phyloP scores from a whole-genome alignment of 768 basidiomycete species.

The Dendrothele bispora region DNA sequence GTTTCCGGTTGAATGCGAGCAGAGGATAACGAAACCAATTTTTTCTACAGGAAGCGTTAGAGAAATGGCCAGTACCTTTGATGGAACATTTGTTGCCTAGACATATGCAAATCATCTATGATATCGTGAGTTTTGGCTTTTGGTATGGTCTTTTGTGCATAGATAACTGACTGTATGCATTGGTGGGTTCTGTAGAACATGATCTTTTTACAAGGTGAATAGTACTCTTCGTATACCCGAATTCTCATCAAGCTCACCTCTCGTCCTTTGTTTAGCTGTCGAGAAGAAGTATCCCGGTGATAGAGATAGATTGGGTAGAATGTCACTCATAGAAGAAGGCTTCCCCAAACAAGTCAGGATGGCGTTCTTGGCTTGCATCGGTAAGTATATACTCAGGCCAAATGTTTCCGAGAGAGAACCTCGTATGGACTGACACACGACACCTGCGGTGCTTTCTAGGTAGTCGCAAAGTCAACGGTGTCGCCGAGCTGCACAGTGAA shows the following conservation, averaged over 20 bases:
- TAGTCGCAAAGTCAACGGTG: conserved; percentile 90
- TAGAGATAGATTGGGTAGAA: conserved; percentile 72
- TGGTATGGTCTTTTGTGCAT: background rate
- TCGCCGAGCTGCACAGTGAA: conserved; percentile 93
- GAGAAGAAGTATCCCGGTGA: conserved; percentile 91
- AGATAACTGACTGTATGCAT: background rate
- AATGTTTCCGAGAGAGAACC: conserved; percentile 1
- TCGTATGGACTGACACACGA: conserved; percentile 4
- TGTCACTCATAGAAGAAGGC: conserved; percentile 96
- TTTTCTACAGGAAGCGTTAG: conserved; percentile 63
- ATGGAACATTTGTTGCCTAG: conserved; percentile 84
- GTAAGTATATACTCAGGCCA: conserved; percentile 27
- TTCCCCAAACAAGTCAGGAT: conserved; percentile 84
- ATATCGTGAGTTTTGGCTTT: conserved; percentile 60
- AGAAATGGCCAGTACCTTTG: conserved; percentile 92
- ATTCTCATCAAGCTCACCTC: background rate
- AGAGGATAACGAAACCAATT: background rate
- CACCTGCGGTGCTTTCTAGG: conserved; percentile 45
- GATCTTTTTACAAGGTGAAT: conserved; percentile 70
- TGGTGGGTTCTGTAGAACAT: conserved; percentile 34
- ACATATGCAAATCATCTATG: conserved; percentile 91
- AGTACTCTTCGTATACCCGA: background rate
- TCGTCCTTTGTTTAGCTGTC: conserved; percentile 49
- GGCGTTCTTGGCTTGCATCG: conserved; percentile 91
- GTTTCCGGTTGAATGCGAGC: background rate